Conservation (phyloP, 176 grass and related monocot genomes). For the Tuctoria greenei region DNA sequence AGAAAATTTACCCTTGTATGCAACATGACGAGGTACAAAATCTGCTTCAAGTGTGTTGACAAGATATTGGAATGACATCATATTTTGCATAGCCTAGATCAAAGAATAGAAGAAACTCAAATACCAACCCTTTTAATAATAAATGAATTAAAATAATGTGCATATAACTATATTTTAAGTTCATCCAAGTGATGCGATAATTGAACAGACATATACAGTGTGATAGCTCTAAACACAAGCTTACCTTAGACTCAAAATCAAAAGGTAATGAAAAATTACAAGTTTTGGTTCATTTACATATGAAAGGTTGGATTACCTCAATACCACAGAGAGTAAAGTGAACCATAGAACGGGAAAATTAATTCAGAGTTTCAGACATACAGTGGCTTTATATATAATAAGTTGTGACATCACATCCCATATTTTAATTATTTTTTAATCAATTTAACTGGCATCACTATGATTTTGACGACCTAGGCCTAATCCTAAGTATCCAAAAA, state of each 20-base stretch:
- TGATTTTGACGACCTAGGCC: not conserved
- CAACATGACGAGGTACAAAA: constrained; percentile 60
- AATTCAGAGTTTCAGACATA: not conserved
- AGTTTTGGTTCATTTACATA: not conserved
- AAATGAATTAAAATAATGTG: not conserved
- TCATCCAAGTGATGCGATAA: constrained; percentile 16
- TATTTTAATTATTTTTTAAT: not conserved
- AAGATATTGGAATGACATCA: constrained; percentile 80
- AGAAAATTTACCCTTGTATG: constrained; percentile 70
- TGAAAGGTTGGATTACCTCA: not conserved
- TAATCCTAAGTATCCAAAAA: not conserved
- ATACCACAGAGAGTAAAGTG: not conserved
- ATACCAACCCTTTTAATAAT: constrained; percentile 12
- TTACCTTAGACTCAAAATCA: constrained; percentile 25
- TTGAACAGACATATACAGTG: constrained; percentile 5
- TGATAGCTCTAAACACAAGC: not conserved
- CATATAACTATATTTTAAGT: not conserved
- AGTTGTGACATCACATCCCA: not conserved
- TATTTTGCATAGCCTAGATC: constrained; percentile 59
- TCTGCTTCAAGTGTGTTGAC: constrained; percentile 71
- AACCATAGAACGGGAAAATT: not conserved
- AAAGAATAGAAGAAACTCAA: constrained; percentile 34
- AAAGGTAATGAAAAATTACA: constrained; percentile 13
- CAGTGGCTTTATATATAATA: not conserved
- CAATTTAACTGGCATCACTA: constrained; percentile 3